A percentile compares a stretch with the other conserved stretches of the same genome.
These are phyloP conservation scores for Ogataea populi-albae DNA, from an alignment of 805 yeast genomes.

Conservation along the genomic window DNA sequence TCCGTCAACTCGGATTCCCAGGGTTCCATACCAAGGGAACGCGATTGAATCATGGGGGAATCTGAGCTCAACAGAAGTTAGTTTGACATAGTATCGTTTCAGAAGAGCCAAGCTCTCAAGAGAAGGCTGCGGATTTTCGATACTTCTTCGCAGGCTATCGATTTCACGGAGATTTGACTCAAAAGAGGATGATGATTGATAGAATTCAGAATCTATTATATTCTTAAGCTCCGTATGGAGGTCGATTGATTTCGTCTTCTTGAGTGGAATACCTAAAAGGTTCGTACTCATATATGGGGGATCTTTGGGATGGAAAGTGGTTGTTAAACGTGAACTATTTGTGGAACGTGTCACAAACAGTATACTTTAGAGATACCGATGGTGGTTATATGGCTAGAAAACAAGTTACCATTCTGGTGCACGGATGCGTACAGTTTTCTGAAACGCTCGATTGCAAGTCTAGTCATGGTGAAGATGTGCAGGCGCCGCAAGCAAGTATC, in stretches of 20 bases:
- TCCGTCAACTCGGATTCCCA: constrained; percentile 53
- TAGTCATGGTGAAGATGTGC: too few species aligned
- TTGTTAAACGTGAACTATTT: too few species aligned
- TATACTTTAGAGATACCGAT: too few species aligned
- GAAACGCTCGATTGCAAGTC: too few species aligned
- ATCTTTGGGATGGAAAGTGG: too few species aligned
- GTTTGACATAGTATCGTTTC: constrained; percentile 45
- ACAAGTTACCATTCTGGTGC: too few species aligned
- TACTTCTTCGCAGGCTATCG: constrained; percentile 41
- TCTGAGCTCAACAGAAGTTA: constrained; percentile 46
- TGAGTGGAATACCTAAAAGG: constrained; percentile 38
- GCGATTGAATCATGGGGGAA: constrained; percentile 61
- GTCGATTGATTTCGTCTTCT: constrained; percentile 35
- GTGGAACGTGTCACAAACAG: too few species aligned
- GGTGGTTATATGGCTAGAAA: too few species aligned
- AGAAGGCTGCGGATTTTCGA: constrained; percentile 31
- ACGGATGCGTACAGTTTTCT: too few species aligned
- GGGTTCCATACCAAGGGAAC: constrained; percentile 72
- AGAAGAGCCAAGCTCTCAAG: constrained; percentile 37
- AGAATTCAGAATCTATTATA: constrained; percentile 41
- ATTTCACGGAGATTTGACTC: constrained; percentile 36
- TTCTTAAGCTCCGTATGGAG: constrained; percentile 31
- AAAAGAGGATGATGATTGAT: constrained; percentile 34
- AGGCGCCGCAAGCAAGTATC: too few species aligned
- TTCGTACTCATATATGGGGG: constrained; percentile 30